These are phyloP conservation scores for Flaveria brownii DNA, from an alignment of 129 eudicot species.

Conservation along the genomic window DNA sequence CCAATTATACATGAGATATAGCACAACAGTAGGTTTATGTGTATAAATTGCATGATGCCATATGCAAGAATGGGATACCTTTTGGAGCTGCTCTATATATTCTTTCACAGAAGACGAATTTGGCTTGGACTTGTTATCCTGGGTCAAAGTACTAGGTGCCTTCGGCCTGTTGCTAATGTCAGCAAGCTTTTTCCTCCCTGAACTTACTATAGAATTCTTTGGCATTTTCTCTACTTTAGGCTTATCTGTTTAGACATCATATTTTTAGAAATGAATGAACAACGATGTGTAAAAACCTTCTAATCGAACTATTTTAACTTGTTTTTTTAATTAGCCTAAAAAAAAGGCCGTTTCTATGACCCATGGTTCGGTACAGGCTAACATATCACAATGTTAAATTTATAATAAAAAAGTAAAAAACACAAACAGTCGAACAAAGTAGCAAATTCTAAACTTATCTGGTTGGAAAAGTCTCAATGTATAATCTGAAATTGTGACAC, in stretches of 20 bases:
- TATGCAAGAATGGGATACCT: conserved; percentile 38
- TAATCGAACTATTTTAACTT: neutral
- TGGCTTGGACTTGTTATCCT: conserved; percentile 41
- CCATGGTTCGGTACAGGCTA: neutral
- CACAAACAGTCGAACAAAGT: neutral
- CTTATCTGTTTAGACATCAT: conserved; percentile 29
- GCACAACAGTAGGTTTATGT: neutral
- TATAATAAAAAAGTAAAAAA: neutral
- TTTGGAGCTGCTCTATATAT: conserved; percentile 55
- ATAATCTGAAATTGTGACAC: conserved; percentile 10
- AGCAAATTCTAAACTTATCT: neutral
- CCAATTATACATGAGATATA: neutral
- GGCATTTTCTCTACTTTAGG: conserved; percentile 33
- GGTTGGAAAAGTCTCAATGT: neutral
- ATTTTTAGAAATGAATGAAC: neutral
- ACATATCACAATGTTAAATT: neutral
- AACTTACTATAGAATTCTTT: conserved; percentile 35
- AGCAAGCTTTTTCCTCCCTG: conserved; percentile 53
- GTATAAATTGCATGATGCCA: neutral
- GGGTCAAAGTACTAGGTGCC: conserved; percentile 28
- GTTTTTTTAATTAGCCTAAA: neutral
- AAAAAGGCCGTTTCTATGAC: neutral
- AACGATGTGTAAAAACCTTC: neutral
- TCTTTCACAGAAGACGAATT: conserved; percentile 41
- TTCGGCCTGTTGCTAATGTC: conserved; percentile 60